Conservation (phyloP, 2,329 filamentous ascomycete genomes). For the Leptographium radiaticola region DNA sequence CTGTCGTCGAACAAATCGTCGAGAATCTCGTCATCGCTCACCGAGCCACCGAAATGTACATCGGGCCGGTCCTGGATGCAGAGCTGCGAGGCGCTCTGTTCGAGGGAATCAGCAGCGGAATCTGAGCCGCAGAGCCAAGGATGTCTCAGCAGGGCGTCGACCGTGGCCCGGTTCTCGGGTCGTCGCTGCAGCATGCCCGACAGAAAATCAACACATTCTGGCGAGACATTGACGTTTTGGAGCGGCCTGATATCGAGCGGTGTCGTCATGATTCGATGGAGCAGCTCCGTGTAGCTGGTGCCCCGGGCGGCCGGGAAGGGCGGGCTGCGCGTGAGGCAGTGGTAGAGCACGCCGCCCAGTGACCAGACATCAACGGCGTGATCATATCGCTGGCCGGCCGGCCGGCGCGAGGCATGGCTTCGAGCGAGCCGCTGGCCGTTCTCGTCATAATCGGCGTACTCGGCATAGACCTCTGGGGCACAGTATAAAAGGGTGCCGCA, state of each 20-base stretch:
- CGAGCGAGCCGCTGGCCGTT: conserved; percentile 49
- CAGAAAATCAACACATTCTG: conserved; percentile 60
- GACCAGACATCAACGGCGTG: conserved; percentile 96
- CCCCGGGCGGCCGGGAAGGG: conserved; percentile 72
- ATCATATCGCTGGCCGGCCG: conserved; percentile 57
- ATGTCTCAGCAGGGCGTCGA: conserved; percentile 56
- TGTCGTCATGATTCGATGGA: conserved; percentile 75
- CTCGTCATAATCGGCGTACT: conserved; percentile 55
- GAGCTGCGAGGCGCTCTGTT: conserved; percentile 48
- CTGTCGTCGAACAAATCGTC: conserved; percentile 16
- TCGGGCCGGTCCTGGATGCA: conserved; percentile 33
- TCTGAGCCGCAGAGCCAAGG: conserved; percentile 48
- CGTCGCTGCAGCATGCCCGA: conserved; percentile 68
- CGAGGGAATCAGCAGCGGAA: conserved; percentile 50
- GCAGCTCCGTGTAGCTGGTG: conserved; percentile 63
- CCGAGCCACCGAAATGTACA: conserved; percentile 4
- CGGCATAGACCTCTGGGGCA: conserved; percentile 88
- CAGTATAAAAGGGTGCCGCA: conserved; percentile 94
- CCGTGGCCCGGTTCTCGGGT: conserved; percentile 62
- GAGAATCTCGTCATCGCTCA: conserved; percentile 18
- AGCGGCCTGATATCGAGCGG: conserved; percentile 56
- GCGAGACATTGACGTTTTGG: conserved; percentile 43
- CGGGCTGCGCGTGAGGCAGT: conserved; percentile 62
- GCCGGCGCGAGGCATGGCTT: conserved; percentile 46
- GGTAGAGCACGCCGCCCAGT: conserved; percentile 82